Base-by-base conservation (phyloP, 2,329 filamentous ascomycete genomes). In the Talaromyces sp. region DNA sequence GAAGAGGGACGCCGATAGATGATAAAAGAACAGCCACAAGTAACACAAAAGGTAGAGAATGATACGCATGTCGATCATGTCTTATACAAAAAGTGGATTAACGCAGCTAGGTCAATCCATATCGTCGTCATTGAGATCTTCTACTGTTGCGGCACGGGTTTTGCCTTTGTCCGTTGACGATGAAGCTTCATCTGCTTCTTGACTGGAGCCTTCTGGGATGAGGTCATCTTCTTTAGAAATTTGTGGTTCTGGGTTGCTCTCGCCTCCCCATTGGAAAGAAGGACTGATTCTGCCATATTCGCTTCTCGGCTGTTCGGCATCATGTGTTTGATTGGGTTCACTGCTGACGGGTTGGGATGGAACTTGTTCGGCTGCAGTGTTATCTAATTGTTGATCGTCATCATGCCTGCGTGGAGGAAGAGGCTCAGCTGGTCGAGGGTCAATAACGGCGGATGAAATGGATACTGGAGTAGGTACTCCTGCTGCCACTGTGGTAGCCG, bases 81-180 rank as follows among this genome's bases (percentile, higher is more conserved):
- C 33, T 13, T 56, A 56, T 39, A 39, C 52, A 56, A 37, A 56
- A 37, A 37, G 24, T 56, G 52, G 33, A 37, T 24, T n/a, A 16
- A 39, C 3, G 27, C 27, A 31, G 27, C 27, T 7, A 31, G 27
- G n/a, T 56, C 52, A 56, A 43, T 52, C 47, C 11, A 41, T 50
- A 8, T 52, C 58, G 9, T 74, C 74, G 37, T 75, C 75, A 9
- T 41, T 68, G 14, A 67, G 69, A 56, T 78, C 76, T 69, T 78
- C 76, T n/a, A 78, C 75, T 1, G 75, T 76, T 27, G 72, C 70
- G 41, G 72, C 69, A 27, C 75, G 71, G 11, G 69, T 66, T 68
- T 78, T 78, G 35, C 76, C 76, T 56, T 77, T 77, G 33, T 71
- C 71, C 19, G 68, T 50, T 33, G 73, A 72, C 35, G 62, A 64